Evolutionary conservation across 148 eudicot species (phyloP), one percentile per base, ranked within the genome.

Genomic region (Talinum fruticosum): DNA sequence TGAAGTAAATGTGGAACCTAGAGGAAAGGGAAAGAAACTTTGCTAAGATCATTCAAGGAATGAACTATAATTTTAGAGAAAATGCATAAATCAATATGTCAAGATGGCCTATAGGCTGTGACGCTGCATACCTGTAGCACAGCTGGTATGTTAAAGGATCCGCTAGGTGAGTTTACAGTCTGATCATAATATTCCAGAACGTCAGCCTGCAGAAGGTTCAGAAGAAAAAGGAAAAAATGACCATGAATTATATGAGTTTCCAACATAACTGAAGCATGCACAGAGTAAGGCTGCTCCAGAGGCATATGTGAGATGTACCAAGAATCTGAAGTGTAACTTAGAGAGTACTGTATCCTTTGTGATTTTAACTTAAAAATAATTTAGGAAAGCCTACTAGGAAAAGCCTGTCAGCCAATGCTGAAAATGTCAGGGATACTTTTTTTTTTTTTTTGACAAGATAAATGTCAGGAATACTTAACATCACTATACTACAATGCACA

Each of bases 1-100:
- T 96, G 99, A 59, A 96, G 92, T 82, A 96, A 85, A 77, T 93
- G 90, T 19, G 93, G 99, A 85, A 96, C 97, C 99, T 96, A 88
- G 66, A 77, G 77, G 69, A 79, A 74, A 28, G 68, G 36, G 62
- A 36, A 75, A 73, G 36, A 57, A 13, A 47, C 16, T 45, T n/a
- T 29, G 32, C 54, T 45, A 66, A 71, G 69, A 83, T n/a, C 47
- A 66, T 53, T 47, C 21, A 37, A 67, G 16, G 37, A 76, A 71
- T 72, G 66, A 83, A 34, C 35, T 41, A 15, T 18, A 62, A 75
- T 8, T n/a, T 26, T 8, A 37, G 75, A 71, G 34, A 24, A 34
- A 30, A 32, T n/a, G 53, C 49, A 66, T 19, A 33, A 37, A 54
- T 29, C 44, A 4, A 30, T 41, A 4, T 14, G 34, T 26, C 33